Percentiles rank a stretch among this genome's conserved stretches.
Conservation (phyloP, 352 stramenopile genomes). For the Thalassiosira livingstoniorum region DNA sequence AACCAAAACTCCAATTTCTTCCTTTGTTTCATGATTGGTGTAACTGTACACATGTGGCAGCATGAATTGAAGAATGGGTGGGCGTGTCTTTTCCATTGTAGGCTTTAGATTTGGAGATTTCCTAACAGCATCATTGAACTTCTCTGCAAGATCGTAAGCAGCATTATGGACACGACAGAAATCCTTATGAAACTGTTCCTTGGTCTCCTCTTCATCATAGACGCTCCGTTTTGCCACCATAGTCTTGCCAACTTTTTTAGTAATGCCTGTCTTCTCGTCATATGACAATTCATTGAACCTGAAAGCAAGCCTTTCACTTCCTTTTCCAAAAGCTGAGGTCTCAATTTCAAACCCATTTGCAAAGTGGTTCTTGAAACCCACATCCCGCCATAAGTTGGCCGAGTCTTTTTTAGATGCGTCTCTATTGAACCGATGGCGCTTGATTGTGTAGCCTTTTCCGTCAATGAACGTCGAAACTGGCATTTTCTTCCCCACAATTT, state of each 20-base stretch:
- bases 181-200: conserved; percentile 61
- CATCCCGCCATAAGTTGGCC: conserved; percentile 35
- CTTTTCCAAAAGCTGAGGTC: conserved; percentile 59
- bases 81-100: conserved; percentile 20
- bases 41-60: conserved; percentile 62
- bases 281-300: conserved; percentile 63
- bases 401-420: conserved; percentile 12
- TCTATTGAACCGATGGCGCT: conserved; percentile 42
- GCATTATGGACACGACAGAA: conserved; percentile 60
- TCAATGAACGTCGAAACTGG: conserved; percentile 17
- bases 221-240: conserved; percentile 69
- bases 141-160: conserved; percentile 50
- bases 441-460: conserved; percentile 33
- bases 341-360: conserved; percentile 63
- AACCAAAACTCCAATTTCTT: conserved; percentile 38
- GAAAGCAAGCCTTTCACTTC: conserved; percentile 64
- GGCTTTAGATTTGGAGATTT: conserved; percentile 44
- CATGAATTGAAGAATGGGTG: conserved; percentile 57
- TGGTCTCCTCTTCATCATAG: conserved; percentile 46
- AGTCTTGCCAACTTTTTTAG: conserved; percentile 50
- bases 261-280: conserved; percentile 7
- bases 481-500: conserved; percentile 51
- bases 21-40: conserved; percentile 31
- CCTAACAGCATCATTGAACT: conserved; percentile 60
- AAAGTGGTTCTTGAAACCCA: conserved; percentile 39